phyloP scores from a whole-genome alignment of 164 flowering plant genomes.

The Cinnamomum chago region DNA sequence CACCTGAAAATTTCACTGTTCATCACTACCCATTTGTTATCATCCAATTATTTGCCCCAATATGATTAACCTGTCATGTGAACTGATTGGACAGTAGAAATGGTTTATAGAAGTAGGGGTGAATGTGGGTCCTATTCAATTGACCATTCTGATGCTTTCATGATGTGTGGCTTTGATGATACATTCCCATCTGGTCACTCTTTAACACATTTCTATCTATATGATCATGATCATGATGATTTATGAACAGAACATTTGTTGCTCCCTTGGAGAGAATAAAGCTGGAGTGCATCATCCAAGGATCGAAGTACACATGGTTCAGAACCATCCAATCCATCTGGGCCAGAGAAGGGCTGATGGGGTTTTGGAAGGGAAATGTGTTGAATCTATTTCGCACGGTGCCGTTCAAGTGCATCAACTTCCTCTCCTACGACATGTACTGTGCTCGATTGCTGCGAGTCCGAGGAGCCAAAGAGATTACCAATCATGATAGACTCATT shows the following conservation, averaged over 20 bases:
- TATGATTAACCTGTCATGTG: no score
- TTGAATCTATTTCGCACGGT: slow-evolving; percentile 21
- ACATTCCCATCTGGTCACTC: no score
- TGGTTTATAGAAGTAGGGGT: no score
- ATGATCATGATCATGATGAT: background rate
- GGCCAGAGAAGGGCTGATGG: slow-evolving; percentile 12
- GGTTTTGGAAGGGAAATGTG: slow-evolving; percentile 19
- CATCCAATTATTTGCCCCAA: no score
- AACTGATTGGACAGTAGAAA: no score
- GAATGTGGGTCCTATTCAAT: no score
- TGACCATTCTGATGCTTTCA: no score
- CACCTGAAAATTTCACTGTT: no score
- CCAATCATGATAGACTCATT: slow-evolving; percentile 15
- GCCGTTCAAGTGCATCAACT: slow-evolving; percentile 22
- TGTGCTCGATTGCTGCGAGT: slow-evolving; percentile 11
- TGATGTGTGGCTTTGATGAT: no score
- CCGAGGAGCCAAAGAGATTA: slow-evolving; percentile 3
- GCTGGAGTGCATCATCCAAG: slow-evolving; percentile 16
- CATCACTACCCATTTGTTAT: no score
- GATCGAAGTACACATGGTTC: slow-evolving; percentile 10
- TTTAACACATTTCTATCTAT: no score
- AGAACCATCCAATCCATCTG: slow-evolving; percentile 8
- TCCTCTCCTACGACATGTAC: slow-evolving; percentile 20
- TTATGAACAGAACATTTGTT: slow-evolving; percentile 6
- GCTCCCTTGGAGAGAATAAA: slow-evolving; percentile 19